These are phyloP conservation scores for Colletotrichum scovillei DNA, from an alignment of 2,329 filamentous ascomycete genomes.

Conservation along the genomic window DNA sequence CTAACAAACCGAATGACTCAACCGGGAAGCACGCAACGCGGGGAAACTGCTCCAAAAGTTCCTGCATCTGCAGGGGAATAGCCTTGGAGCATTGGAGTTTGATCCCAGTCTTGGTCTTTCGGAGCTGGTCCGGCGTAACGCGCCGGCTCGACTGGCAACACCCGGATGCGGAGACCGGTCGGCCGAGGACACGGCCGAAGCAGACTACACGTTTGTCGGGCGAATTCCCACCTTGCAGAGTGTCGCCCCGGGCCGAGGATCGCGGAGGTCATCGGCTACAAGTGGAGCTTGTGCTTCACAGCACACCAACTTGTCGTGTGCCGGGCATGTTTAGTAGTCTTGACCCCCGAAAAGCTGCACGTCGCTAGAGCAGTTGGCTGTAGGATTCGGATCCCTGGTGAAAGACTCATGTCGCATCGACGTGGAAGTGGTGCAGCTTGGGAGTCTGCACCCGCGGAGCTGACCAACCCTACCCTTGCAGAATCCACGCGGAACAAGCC, in stretches of 20 bases:
- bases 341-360: neutral
- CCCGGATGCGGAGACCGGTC: neutral
- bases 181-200: neutral
- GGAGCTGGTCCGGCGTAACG: neutral
- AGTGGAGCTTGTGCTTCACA: neutral
- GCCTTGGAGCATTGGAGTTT: neutral
- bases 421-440: neutral
- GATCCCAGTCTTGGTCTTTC: neutral
- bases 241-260: neutral
- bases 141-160: neutral
- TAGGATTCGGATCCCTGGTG: neutral
- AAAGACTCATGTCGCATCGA: neutral
- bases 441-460: neutral
- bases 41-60: slow-evolving; percentile 12
- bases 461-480: neutral
- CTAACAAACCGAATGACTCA: slow-evolving; percentile 15
- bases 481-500: neutral
- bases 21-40: slow-evolving; percentile 3
- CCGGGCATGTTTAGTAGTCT: neutral
- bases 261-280: neutral
- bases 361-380: neutral
- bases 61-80: slow-evolving; percentile 10
- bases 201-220: neutral
- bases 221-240: neutral
- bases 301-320: neutral